Conservation (phyloP, 192 early-diverging fungal species). For the Coemansia sp. region DNA sequence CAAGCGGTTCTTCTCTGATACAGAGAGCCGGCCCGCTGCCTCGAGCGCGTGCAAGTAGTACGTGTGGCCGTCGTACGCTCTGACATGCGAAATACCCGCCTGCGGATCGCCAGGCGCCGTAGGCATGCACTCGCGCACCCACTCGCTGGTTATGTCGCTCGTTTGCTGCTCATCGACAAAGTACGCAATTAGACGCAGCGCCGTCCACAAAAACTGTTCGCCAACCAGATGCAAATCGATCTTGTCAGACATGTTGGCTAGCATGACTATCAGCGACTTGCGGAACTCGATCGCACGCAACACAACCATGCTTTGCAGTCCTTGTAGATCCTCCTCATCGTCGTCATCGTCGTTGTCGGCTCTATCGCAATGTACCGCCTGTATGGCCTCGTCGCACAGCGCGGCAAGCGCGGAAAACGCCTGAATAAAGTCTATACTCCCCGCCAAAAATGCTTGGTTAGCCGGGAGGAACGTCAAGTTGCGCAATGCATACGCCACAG, state of each 20-base stretch:
- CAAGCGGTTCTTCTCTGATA: constrained; percentile 27
- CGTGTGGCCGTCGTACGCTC: constrained; percentile 25
- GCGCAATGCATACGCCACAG: constrained; percentile 38
- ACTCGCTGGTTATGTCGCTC: constrained; percentile 19
- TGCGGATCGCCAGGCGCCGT: constrained; percentile 7
- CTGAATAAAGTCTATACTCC: constrained; percentile 38
- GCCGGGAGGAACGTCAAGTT: constrained; percentile 49
- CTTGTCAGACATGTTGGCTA: constrained; percentile 39
- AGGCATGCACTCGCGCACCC: constrained; percentile 25
- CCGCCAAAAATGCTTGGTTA: constrained; percentile 46
- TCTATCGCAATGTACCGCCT: background rate
- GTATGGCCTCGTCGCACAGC: constrained; percentile 22
- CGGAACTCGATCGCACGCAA: constrained; percentile 50
- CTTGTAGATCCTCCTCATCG: background rate
- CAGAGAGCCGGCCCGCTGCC: constrained; percentile 29
- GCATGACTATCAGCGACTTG: constrained; percentile 34
- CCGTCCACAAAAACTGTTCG: constrained; percentile 16
- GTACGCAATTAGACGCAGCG: constrained; percentile 34
- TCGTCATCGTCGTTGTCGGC: background rate
- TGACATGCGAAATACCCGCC: constrained; percentile 9
- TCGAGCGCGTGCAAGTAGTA: constrained; percentile 51
- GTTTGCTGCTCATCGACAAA: constrained; percentile 50
- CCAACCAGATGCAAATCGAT: constrained; percentile 21
- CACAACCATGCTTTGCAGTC: constrained; percentile 22
- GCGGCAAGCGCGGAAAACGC: constrained; percentile 17